Evolutionary conservation across 2,329 filamentous ascomycete species (phyloP).

Genomic region (Ascochyta lentis): DNA sequence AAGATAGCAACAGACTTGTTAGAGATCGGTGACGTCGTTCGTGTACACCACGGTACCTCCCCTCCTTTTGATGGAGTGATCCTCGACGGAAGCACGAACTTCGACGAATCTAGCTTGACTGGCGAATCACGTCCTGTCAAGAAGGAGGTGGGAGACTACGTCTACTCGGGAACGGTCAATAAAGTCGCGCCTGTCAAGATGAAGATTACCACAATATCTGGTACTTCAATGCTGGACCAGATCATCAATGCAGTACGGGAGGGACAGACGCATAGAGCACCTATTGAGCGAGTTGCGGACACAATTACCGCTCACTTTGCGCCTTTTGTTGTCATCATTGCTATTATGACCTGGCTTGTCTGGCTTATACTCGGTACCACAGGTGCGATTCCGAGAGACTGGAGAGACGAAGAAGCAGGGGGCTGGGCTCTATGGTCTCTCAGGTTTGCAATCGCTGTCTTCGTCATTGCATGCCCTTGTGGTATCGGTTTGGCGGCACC

Average conservation of each 20-base stretch:
- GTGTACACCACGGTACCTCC: conserved; percentile 78
- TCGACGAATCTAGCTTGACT: conserved; percentile 91
- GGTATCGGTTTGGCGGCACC: conserved; percentile 84
- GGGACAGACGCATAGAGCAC: conserved; percentile 76
- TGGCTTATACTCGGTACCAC: conserved; percentile 72
- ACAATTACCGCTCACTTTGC: conserved; percentile 78
- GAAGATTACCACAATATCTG: conserved; percentile 68
- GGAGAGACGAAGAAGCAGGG: conserved; percentile 61
- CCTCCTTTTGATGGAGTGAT: conserved; percentile 82
- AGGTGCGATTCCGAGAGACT: conserved; percentile 63
- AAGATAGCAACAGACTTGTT: conserved; percentile 71
- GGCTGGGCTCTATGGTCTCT: conserved; percentile 77
- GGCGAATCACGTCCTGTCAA: conserved; percentile 74
- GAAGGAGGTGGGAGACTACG: conserved; percentile 67
- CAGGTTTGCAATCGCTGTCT: conserved; percentile 84
- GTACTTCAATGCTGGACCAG: conserved; percentile 78
- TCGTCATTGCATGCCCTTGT: conserved; percentile 86
- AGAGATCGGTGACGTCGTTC: conserved; percentile 62
- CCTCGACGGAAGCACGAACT: conserved; percentile 64
- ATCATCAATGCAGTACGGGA: conserved; percentile 80
- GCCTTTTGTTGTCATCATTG: conserved; percentile 72
- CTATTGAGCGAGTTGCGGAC: conserved; percentile 77
- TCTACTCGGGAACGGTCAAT: conserved; percentile 79
- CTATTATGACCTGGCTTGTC: conserved; percentile 72
- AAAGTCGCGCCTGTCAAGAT: conserved; percentile 69